A percentile compares a stretch with the other conserved stretches of the same genome.
phyloP scores from a whole-genome alignment of 257 asterid genomes.

The Echium plantagineum region DNA sequence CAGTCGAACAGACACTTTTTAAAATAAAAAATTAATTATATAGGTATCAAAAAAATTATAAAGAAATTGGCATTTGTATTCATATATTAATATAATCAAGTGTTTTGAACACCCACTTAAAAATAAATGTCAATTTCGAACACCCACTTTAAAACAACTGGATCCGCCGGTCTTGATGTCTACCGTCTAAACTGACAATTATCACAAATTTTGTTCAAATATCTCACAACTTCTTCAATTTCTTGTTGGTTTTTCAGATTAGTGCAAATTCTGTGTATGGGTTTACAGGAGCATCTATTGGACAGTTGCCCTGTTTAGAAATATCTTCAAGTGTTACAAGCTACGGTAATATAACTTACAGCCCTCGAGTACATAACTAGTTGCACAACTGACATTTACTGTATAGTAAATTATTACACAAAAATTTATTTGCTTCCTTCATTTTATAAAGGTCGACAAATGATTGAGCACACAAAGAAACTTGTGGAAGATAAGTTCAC shows the following conservation, averaged over 20 bases:
- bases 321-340: slow-evolving; percentile 99
- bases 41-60: too few species aligned
- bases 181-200: not conserved
- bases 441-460: slow-evolving; percentile 66
- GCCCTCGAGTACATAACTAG: not conserved
- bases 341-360: slow-evolving; percentile 52
- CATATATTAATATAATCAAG: too few species aligned
- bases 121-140: too few species aligned
- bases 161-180: too few species aligned
- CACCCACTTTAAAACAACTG: too few species aligned
- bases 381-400: not conserved
- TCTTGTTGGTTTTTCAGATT: slow-evolving; percentile 36
- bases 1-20: too few species aligned
- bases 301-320: slow-evolving; percentile 94
- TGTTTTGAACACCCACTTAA: too few species aligned
- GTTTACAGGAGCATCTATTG: slow-evolving; percentile 92
- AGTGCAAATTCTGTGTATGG: slow-evolving; percentile 98
- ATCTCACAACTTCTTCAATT: not conserved
- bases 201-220: not conserved
- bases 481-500: slow-evolving; percentile 91
- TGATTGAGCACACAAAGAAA: slow-evolving; percentile 96
- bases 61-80: too few species aligned
- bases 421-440: not conserved
- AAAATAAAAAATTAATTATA: too few species aligned
- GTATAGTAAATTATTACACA: not conserved